A percentile compares a stretch with the other conserved stretches of the same genome.
Conservation (phyloP, 2,329 filamentous ascomycete genomes). For the Ceratocystis cacaofunesta region DNA sequence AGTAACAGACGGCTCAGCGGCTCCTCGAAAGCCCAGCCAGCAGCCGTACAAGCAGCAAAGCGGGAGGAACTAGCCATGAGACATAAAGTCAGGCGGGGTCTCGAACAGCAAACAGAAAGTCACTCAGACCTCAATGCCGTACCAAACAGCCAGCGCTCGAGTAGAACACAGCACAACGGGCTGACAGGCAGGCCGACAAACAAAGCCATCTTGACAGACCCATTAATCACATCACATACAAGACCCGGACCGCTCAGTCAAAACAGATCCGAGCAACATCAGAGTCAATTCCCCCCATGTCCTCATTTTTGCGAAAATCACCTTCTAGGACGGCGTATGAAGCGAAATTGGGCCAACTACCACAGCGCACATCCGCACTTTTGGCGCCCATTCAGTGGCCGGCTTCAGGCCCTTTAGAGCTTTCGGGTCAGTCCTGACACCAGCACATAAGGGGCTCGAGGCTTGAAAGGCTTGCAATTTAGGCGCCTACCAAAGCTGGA, state of each 20-base stretch:
- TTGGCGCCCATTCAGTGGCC: not conserved
- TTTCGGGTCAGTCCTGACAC: not conserved
- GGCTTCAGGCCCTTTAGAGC: not conserved
- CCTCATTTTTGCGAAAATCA: not conserved
- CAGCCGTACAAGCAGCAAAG: not conserved
- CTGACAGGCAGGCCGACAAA: too few relatives aligned
- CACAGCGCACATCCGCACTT: slow-evolving; percentile 1
- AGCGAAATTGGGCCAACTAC: not conserved
- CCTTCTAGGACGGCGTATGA: not conserved
- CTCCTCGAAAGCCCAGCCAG: not conserved
- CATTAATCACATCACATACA: not conserved
- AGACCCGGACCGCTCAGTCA: not conserved
- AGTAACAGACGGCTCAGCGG: not conserved
- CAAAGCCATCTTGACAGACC: not conserved
- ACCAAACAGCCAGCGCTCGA: too few relatives aligned
- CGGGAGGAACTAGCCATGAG: not conserved
- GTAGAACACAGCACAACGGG: too few relatives aligned
- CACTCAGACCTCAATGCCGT: not conserved
- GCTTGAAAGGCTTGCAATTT: not conserved
- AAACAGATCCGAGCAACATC: not conserved
- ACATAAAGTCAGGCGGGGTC: not conserved
- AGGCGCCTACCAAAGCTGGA: not conserved
- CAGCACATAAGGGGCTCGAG: not conserved
- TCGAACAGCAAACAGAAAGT: not conserved
- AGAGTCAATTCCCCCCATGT: not conserved